These are phyloP conservation scores for Podospora fimiseda DNA, from an alignment of 495 filamentous ascomycete genomes.

Conservation along the genomic window DNA sequence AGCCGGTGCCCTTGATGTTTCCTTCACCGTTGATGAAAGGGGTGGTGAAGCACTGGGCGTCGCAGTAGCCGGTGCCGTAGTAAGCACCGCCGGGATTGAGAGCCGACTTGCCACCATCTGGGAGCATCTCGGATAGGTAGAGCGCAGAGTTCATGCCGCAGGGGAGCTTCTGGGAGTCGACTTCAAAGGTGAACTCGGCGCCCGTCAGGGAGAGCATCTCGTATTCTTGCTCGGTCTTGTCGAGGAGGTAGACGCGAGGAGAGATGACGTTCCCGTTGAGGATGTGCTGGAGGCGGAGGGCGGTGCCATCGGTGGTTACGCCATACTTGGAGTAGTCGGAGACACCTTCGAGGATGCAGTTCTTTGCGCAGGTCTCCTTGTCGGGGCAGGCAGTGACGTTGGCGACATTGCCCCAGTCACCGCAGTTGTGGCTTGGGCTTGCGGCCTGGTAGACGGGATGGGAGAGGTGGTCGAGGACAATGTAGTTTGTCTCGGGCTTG, in stretches of 20 bases:
- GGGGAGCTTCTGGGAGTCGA: conserved; percentile 53
- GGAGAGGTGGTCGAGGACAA: conserved; percentile 52
- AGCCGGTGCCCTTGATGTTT: conserved; percentile 46
- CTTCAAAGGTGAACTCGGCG: conserved; percentile 58
- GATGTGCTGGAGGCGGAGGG: conserved; percentile 44
- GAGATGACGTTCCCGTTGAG: conserved; percentile 24
- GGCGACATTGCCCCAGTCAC: conserved; percentile 46
- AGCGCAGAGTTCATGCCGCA: conserved; percentile 66
- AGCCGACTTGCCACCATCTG: conserved; percentile 45
- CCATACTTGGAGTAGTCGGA: conserved; percentile 41
- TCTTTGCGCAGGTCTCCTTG: conserved; percentile 38
- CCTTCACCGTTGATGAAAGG: conserved; percentile 56
- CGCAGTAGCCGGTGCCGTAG: conserved; percentile 68
- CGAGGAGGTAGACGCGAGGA: conserved; percentile 59
- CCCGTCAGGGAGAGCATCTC: conserved; percentile 53
- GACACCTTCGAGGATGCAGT: conserved; percentile 48
- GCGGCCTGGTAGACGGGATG: conserved; percentile 20
- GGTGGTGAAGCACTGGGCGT: conserved; percentile 55
- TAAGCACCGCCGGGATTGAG: conserved; percentile 56
- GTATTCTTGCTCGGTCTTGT: conserved; percentile 46
- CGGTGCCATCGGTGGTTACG: conserved; percentile 37
- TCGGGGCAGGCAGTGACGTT: conserved; percentile 41
- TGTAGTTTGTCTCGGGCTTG: conserved; percentile 41
- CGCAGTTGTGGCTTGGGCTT: conserved; percentile 14
- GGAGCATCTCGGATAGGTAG: conserved; percentile 60